Percentiles rank a stretch among this genome's conserved stretches.
Conservation (phyloP, 805 yeast genomes). For the Saccharomycopsis malanga region DNA sequence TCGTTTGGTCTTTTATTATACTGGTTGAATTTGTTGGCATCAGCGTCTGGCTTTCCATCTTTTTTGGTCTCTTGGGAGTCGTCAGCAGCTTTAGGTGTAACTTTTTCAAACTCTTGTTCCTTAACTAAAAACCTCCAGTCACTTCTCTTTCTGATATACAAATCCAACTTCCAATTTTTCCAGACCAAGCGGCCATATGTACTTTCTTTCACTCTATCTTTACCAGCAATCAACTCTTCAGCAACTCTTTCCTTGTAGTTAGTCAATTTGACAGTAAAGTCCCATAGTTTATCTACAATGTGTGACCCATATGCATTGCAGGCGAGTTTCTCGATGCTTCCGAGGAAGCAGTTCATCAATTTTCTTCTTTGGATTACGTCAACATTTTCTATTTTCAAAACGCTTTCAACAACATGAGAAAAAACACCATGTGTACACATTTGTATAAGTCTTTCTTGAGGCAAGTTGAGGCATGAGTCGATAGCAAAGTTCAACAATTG, state of each 20-base stretch:
- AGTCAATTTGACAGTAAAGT: constrained; percentile 66
- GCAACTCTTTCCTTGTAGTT: constrained; percentile 86
- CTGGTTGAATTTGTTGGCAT: too few relatives aligned
- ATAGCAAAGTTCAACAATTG: constrained; percentile 51
- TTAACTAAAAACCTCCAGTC: constrained; percentile 76
- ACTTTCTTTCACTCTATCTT: constrained; percentile 72
- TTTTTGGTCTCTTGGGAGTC: constrained; percentile 3
- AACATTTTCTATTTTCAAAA: constrained; percentile 44
- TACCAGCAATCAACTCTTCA: constrained; percentile 48
- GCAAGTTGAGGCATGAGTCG: constrained; percentile 53
- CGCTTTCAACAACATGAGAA: constrained; percentile 77
- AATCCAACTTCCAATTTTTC: constrained; percentile 92
- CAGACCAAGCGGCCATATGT: constrained; percentile 86
- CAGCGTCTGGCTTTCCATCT: too few relatives aligned
- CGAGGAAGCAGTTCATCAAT: constrained; percentile 57
- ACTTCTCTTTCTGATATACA: constrained; percentile 59
- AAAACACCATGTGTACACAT: constrained; percentile 88
- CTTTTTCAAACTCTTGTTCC: constrained; percentile 39
- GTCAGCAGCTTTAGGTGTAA: constrained; percentile 31
- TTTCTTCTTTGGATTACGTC: constrained; percentile 54
- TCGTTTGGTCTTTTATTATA: too few relatives aligned
- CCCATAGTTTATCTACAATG: constrained; percentile 79
- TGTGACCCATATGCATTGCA: constrained; percentile 91
- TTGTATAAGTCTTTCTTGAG: constrained; percentile 53
- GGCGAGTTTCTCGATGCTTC: constrained; percentile 52